Base-by-base conservation (phyloP, 306 rosid species). In the Herpetospermum pedunculosum region DNA sequence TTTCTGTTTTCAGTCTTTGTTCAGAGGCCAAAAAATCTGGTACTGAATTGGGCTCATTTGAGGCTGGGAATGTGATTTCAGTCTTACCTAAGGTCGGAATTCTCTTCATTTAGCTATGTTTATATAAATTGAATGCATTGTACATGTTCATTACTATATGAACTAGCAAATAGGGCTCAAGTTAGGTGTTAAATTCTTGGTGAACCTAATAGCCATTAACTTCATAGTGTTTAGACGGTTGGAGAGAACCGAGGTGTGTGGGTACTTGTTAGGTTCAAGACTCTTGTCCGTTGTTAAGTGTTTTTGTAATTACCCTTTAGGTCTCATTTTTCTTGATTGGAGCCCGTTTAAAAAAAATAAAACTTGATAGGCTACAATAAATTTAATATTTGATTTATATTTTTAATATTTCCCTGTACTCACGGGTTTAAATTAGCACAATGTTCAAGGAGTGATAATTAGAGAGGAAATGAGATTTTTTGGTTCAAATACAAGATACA, bases 61-160 rank as follows among this genome's bases (percentile, higher is more conserved):
- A 86, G 73, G 79, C 78, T 76, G 88, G 80, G 21, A 88, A 80
- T 40, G 88, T 84, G 80, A 86, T 85, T 75, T 82, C 83, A 8
- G 77, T 86, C 63, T 76, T 81, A 62, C 90, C 94, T 50, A 91
- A 89, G 96, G 98, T 86, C 79, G 52, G 77, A 65, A 52, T 18
- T 68, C 40, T 57, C 43, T 70, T 55, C 60, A 29, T 64, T n/a
- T 44, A 26, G 13, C 8, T 35, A 21, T 73, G 46, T 50, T 32
- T 64, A 21, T 21, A 13, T 64, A 1, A 64, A 35, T 18, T 64
- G 71, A 64, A 64, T 38, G 46, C 16, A n/a, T 30, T 25, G 8
- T 64, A 64, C 49, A 37, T 21, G 32, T 32, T 21, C n/a, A 21
- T 38, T 23, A 11, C 65, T 38, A 64, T 62, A 62, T 34, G 13